These are phyloP conservation scores for Scolecobasidium constrictum DNA, from an alignment of 2,329 filamentous ascomycete genomes.

Conservation along the genomic window DNA sequence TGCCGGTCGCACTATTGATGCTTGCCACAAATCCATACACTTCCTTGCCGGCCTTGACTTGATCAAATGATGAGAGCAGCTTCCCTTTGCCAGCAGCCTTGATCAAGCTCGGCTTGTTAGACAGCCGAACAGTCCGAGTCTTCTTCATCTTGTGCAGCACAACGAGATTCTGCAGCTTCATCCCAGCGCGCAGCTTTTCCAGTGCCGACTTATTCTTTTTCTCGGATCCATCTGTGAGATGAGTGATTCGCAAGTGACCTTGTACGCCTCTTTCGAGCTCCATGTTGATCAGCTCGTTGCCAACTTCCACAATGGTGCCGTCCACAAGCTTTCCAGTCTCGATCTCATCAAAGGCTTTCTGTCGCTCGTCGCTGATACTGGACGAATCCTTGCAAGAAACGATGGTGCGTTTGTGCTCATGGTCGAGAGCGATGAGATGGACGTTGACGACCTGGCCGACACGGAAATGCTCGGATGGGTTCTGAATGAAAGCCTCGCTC, in stretches of 20 bases:
- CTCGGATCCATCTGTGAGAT: conserved; percentile 74
- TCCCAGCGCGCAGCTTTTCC: conserved; percentile 74
- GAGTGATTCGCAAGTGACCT: conserved; percentile 63
- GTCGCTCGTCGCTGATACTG: conserved; percentile 67
- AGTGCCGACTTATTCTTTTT: conserved; percentile 68
- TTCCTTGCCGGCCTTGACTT: conserved; percentile 57
- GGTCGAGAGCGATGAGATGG: conserved; percentile 71
- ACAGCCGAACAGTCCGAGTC: conserved; percentile 64
- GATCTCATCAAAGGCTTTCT: conserved; percentile 59
- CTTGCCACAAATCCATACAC: conserved; percentile 77
- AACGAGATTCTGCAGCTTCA: conserved; percentile 70
- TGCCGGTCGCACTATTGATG: conserved; percentile 65
- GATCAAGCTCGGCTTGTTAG: conserved; percentile 73
- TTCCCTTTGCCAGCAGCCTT: conserved; percentile 61
- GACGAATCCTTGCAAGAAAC: conserved; percentile 90
- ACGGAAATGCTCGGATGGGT: conserved; percentile 82
- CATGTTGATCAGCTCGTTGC: conserved; percentile 41
- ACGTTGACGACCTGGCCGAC: conserved; percentile 85
- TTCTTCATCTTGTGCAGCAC: conserved; percentile 77
- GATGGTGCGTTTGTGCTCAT: conserved; percentile 58
- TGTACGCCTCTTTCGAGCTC: conserved; percentile 68
- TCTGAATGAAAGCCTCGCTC: conserved; percentile 91
- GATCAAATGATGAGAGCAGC: conserved; percentile 60
- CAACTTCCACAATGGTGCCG: conserved; percentile 49
- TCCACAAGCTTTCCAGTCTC: conserved; percentile 64